Conservation (phyloP, 306 rosid genomes). For the Echinosophora koreensis region DNA sequence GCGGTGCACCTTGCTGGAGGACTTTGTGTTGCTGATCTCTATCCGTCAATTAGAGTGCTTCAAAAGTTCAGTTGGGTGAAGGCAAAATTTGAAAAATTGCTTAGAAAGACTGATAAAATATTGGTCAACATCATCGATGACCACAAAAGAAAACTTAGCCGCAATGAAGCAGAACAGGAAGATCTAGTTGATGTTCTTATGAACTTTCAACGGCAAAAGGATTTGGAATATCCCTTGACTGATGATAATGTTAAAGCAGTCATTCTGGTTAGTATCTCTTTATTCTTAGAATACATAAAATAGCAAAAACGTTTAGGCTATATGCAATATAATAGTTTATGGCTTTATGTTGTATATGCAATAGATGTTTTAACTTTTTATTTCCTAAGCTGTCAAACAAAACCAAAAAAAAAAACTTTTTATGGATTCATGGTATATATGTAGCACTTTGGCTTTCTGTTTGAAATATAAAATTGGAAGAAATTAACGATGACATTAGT, state of each 20-base stretch:
- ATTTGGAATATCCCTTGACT: slow-evolving; percentile 14
- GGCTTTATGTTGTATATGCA: no score
- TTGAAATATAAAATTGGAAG: no score
- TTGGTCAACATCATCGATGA: slow-evolving; percentile 18
- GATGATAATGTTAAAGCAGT: slow-evolving; percentile 35
- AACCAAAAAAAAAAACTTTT: no score
- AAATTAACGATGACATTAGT: no score
- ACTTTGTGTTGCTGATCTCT: slow-evolving; percentile 41
- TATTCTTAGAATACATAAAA: no score
- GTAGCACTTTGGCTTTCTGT: no score
- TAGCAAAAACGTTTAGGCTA: neutral
- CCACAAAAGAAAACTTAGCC: neutral
- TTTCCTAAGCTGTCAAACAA: no score
- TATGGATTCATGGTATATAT: no score
- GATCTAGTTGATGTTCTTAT: slow-evolving; percentile 43
- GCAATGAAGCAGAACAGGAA: neutral
- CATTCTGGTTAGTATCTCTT: slow-evolving; percentile 26
- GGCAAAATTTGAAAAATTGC: neutral
- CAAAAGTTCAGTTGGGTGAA: slow-evolving; percentile 13
- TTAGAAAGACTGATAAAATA: neutral
- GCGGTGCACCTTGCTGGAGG: neutral
- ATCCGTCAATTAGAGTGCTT: slow-evolving; percentile 28
- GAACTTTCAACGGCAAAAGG: slow-evolving; percentile 5
- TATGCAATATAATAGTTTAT: no score
- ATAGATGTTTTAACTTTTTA: no score